Evolutionary conservation across 192 early-diverging fungal species (phyloP).

Genomic region (Entomortierella beljakovae): DNA sequence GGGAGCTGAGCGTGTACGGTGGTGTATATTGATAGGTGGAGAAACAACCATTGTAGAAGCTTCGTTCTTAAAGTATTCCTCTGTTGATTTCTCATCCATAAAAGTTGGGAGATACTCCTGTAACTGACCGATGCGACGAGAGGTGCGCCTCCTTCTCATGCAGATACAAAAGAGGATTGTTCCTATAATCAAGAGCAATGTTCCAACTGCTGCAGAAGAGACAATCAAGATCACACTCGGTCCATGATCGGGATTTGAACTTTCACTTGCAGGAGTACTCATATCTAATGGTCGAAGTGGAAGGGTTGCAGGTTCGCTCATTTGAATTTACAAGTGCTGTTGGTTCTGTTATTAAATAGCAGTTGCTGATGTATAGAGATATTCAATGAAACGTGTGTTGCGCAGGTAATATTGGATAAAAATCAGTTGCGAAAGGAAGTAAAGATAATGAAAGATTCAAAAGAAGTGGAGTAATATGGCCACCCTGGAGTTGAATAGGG

Average conservation of each 20-base stretch:
- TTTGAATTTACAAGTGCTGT: too few species aligned
- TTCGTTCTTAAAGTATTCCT: constrained; percentile 20
- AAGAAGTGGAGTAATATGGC: not conserved
- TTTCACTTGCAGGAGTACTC: too few species aligned
- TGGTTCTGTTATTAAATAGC: too few species aligned
- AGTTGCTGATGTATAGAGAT: too few species aligned
- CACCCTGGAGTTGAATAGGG: not conserved
- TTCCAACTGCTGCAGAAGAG: constrained; percentile 13
- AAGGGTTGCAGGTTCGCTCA: too few species aligned
- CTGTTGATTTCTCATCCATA: constrained; percentile 10
- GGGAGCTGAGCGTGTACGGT: constrained; percentile 36
- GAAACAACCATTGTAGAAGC: not conserved
- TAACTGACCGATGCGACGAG: constrained; percentile 18
- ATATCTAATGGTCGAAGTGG: too few species aligned
- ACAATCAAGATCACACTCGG: constrained; percentile 5
- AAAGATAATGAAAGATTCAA: not conserved
- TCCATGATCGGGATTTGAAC: too few species aligned
- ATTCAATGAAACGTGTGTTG: too few species aligned
- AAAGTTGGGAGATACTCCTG: constrained; percentile 26
- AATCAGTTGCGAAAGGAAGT: not conserved
- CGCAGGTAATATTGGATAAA: not conserved
- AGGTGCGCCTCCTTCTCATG: constrained; percentile 18
- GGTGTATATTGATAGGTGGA: constrained; percentile 20
- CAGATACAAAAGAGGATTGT: constrained; percentile 22
- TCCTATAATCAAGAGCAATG: constrained; percentile 10